These are phyloP conservation scores for Aureobasidium sp. DNA, from an alignment of 2,329 filamentous ascomycete species.

Conservation along the genomic window DNA sequence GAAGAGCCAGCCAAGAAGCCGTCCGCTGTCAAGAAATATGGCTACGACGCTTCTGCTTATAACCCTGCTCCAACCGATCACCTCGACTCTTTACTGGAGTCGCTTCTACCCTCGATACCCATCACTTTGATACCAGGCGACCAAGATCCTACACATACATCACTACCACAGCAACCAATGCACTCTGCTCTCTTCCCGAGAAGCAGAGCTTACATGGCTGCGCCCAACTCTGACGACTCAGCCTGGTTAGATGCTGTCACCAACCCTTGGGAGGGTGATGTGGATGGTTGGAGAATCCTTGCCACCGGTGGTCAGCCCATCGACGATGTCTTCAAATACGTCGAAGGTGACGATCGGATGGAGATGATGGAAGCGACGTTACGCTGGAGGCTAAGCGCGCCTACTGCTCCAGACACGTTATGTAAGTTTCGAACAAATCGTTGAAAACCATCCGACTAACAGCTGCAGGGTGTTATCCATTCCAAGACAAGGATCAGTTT, in stretches of 20 bases:
- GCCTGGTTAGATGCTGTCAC: conserved; percentile 85
- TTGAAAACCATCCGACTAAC: conserved; percentile 4
- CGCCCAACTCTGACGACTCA: conserved; percentile 21
- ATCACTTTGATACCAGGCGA: conserved; percentile 81
- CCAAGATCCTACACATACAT: conserved; percentile 78
- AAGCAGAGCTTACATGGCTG: conserved; percentile 56
- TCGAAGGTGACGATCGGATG: conserved; percentile 66
- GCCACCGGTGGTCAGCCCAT: conserved; percentile 88
- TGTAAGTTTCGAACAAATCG: conserved; percentile 49
- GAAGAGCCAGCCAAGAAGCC: conserved; percentile 36
- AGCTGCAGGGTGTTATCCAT: conserved; percentile 77
- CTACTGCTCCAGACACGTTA: conserved; percentile 90
- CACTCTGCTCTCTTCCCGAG: conserved; percentile 85
- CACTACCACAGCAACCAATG: conserved; percentile 85
- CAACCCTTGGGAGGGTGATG: conserved; percentile 85
- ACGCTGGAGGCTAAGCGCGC: conserved; percentile 82
- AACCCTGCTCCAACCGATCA: conserved; percentile 77
- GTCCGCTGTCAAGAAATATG: conserved; percentile 69
- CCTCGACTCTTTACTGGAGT: conserved; percentile 73
- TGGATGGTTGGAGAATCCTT: conserved; percentile 83
- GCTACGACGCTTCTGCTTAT: conserved; percentile 83
- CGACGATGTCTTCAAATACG: conserved; percentile 87
- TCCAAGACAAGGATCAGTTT: conserved; percentile 88
- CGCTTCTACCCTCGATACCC: conserved; percentile 76
- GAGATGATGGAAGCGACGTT: conserved; percentile 93